These are phyloP conservation scores for Galerina sulciceps DNA, from an alignment of 768 basidiomycete species.

Conservation along the genomic window DNA sequence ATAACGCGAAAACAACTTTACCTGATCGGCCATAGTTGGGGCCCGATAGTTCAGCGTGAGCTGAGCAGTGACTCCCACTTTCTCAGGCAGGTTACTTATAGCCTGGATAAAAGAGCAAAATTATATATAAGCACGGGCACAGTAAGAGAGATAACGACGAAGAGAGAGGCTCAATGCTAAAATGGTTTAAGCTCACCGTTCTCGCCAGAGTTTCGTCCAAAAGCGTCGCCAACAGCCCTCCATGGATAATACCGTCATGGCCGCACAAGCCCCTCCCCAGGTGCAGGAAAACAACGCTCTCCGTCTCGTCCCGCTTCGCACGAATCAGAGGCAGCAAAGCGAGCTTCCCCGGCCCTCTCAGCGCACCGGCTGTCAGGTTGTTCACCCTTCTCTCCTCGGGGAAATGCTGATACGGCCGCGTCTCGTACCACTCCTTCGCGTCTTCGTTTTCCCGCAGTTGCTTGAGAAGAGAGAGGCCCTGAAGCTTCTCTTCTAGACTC, in stretches of 20 bases:
- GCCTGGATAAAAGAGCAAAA: constrained; percentile 53
- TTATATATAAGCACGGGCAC: not conserved
- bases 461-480: constrained; percentile 62
- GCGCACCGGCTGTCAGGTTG: constrained; percentile 80
- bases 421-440: constrained; percentile 72
- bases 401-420: constrained; percentile 70
- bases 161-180: not conserved
- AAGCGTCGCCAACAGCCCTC: constrained; percentile 88
- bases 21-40: constrained; percentile 90
- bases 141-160: no score
- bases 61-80: constrained; percentile 92
- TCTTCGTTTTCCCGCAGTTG: constrained; percentile 51
- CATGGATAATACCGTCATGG: constrained; percentile 94
- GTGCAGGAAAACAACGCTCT: constrained; percentile 75
- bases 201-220: constrained; percentile 86
- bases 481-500: constrained; percentile 69
- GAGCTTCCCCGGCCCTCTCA: constrained; percentile 88
- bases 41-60: constrained; percentile 82
- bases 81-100: constrained; percentile 81
- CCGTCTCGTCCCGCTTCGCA: constrained; percentile 73
- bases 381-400: constrained; percentile 81
- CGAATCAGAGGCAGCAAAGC: constrained; percentile 82
- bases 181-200: constrained; percentile 53
- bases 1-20: constrained; percentile 26
- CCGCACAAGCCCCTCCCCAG: constrained; percentile 88